Conservation (phyloP, 2,329 filamentous ascomycete genomes). For the Monilinia polystroma region DNA sequence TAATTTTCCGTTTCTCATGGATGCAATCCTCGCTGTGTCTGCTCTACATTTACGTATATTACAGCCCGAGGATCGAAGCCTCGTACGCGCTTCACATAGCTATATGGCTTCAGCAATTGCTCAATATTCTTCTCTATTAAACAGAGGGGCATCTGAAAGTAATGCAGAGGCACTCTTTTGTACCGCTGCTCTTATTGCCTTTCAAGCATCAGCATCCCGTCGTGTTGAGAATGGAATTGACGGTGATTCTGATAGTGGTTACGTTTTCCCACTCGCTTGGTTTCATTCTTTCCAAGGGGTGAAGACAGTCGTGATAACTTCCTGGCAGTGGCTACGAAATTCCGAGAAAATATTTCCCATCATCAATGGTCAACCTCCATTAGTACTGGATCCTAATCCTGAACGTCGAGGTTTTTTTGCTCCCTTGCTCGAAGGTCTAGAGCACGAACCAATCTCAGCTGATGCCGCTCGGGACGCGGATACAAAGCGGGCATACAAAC, state of each 20-base stretch:
- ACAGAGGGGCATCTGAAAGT: conserved; percentile 54
- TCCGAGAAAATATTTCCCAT: conserved; percentile 59
- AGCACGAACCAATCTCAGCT: conserved; percentile 51
- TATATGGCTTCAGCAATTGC: conserved; percentile 64
- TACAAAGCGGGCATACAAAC: conserved; percentile 58
- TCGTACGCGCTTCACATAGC: conserved; percentile 62
- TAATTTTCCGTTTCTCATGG: conserved; percentile 58
- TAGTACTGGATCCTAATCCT: conserved; percentile 59
- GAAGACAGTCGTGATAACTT: conserved; percentile 62
- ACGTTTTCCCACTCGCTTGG: conserved; percentile 61
- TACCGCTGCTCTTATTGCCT: conserved; percentile 62
- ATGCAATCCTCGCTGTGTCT: conserved; percentile 63
- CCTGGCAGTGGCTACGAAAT: conserved; percentile 62
- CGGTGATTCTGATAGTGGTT: conserved; percentile 45
- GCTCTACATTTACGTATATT: conserved; percentile 60
- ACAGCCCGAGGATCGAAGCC: conserved; percentile 55
- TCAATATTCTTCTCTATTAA: conserved; percentile 58
- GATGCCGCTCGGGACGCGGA: conserved; percentile 27
- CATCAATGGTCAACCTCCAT: conserved; percentile 61
- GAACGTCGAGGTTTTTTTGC: conserved; percentile 58
- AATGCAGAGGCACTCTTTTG: conserved; percentile 65
- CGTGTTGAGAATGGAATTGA: conserved; percentile 59
- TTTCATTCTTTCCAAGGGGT: conserved; percentile 68
- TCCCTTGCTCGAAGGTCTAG: conserved; percentile 56
- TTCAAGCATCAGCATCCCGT: conserved; percentile 63